Conservation (phyloP, 768 basidiomycete genomes). For the Xerocomus potaroensis region DNA sequence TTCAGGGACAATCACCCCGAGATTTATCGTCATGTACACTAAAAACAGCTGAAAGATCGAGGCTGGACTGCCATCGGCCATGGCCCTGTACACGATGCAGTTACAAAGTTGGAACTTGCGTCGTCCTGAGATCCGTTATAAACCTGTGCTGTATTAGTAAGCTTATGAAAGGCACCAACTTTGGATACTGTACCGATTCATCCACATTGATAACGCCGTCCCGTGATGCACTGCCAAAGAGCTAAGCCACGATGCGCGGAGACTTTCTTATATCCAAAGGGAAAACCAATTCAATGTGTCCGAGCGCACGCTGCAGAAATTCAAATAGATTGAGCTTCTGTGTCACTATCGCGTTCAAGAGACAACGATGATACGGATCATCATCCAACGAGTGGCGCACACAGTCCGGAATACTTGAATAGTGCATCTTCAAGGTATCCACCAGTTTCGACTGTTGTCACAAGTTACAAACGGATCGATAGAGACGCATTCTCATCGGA, state of each 20-base stretch:
- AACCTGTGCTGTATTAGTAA: constrained; percentile 18
- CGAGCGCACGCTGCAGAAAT: constrained; percentile 13
- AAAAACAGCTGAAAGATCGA: constrained; percentile 29
- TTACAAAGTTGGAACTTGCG: constrained; percentile 21
- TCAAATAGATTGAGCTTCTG: constrained; percentile 28
- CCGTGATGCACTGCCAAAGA: constrained; percentile 25
- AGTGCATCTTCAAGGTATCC: no score
- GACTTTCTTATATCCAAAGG: constrained; percentile 1
- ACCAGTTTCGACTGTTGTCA: constrained; percentile 22
- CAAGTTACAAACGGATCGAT: constrained; percentile 7
- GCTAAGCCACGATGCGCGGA: constrained; percentile 18
- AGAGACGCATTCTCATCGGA: constrained; percentile 8
- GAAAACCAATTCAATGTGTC: constrained; percentile 22
- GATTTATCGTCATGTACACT: constrained; percentile 56
- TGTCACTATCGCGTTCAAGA: constrained; percentile 11
- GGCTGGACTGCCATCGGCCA: constrained; percentile 14
- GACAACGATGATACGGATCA: constrained; percentile 15
- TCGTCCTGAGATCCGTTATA: constrained; percentile 19
- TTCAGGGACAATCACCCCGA: constrained; percentile 54
- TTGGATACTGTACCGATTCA: constrained; percentile 4
- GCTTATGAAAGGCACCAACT: constrained; percentile 22
- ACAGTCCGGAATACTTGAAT: no score
- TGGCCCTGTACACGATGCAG: constrained; percentile 15
- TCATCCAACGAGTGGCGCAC: constrained; percentile 1
- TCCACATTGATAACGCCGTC: constrained; percentile 21